Conservation (phyloP, 2,329 filamentous ascomycete species). For the Diaporthe longicolla region DNA sequence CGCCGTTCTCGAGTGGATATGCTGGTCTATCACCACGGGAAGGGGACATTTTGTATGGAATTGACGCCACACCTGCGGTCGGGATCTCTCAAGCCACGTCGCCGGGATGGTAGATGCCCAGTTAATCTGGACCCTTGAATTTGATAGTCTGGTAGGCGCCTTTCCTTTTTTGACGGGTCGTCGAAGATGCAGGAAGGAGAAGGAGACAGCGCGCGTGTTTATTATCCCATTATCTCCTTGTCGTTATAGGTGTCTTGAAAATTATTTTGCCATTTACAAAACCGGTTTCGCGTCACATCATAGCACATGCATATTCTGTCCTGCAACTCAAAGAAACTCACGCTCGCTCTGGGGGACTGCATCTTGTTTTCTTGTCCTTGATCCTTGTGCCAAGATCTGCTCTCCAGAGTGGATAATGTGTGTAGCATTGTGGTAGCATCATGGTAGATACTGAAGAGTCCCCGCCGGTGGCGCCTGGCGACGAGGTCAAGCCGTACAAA, state of each 20-base stretch:
- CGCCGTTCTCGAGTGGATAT: neutral
- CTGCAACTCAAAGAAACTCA: neutral
- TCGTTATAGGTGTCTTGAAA: slow-evolving; percentile 2
- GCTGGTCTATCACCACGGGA: rapidly evolving
- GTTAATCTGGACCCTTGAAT: slow-evolving; percentile 22
- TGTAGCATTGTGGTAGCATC: slow-evolving; percentile 21
- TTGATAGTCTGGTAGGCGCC: slow-evolving; percentile 24
- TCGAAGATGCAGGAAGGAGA: neutral
- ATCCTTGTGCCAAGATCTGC: slow-evolving; percentile 4
- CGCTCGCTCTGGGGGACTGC: neutral
- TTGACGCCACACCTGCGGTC: neutral
- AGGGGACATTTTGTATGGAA: neutral
- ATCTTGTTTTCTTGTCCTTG: neutral
- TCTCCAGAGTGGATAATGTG: slow-evolving; percentile 16
- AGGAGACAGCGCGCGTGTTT: slow-evolving; percentile 17
- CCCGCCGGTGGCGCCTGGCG: slow-evolving; percentile 49
- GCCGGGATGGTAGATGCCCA: slow-evolving; percentile 11
- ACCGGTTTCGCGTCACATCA: slow-evolving; percentile 11
- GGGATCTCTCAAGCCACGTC: slow-evolving; percentile 22
- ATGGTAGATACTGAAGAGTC: slow-evolving; percentile 49
- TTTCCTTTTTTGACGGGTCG: slow-evolving; percentile 13
- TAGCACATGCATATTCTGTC: neutral
- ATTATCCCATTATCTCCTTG: slow-evolving; percentile 31
- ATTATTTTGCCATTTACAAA: slow-evolving; percentile 6
- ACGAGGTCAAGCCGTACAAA: slow-evolving; percentile 68